Evolutionary conservation across 495 filamentous ascomycete species (phyloP), one percentile per base, ranked within the genome.

Genomic region (Penicillium paradoxum): DNA sequence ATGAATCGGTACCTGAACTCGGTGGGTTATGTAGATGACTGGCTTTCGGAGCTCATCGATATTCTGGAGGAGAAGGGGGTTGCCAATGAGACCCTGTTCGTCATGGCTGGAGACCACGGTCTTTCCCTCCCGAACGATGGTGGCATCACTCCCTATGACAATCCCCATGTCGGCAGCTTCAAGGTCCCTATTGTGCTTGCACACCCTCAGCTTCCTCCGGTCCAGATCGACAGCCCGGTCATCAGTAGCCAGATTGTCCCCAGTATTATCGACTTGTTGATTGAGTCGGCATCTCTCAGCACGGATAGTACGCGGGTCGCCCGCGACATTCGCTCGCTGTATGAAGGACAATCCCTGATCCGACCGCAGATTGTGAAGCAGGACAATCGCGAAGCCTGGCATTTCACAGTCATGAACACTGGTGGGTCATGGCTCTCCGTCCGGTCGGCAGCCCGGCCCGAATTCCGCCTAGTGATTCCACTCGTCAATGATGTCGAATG

Each of bases 391-490:
- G 61, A 72, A 49, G 62, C 70, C 45, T 79, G 74, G 75, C 74
- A 78, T 48, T 77, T 77, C 55, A 74, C 70, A 25, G 73, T 77
- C 46, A 73, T 79, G 59, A 79, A 79, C 55, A 75, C 76, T 0
- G 76, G 76, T n/a, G 73, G 75, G 1, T 67, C 73, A 1, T 68
- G 71, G 64, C 62, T 79, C 1, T 66, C 69, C 6, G 65, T 77
- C 11, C 71, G 72, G 3, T 76, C 73, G 7, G 72, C 74, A 6
- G 69, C 66, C 1, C 55, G 59, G 7, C 70, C 72, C 0, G 63
- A 65, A n/a, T 72, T 58, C 53, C 66, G 76, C 15, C 65, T 79
- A 2, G 71, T 78, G 11, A 59, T 78, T 24, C 75, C 76, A 4
- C 65, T 79, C 11, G 67, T 77, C 37, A 68, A 69, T 49, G 68